These are phyloP conservation scores for Penicillium crystallinum DNA, from an alignment of 495 filamentous ascomycete species.

Conservation along the genomic window DNA sequence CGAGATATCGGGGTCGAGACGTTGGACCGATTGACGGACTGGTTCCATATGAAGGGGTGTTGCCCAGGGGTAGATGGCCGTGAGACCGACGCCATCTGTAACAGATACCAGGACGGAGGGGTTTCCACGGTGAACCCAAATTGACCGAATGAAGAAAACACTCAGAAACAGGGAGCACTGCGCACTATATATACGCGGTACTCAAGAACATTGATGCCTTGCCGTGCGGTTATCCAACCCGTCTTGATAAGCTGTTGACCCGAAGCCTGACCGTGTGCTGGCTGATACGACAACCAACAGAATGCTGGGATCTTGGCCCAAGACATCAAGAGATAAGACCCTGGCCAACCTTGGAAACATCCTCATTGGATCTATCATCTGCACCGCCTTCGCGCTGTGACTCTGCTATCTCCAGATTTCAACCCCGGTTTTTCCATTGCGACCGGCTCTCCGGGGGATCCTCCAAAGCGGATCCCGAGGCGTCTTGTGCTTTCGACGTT, in stretches of 20 bases:
- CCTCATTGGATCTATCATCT: slow-evolving; percentile 1
- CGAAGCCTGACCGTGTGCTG: slow-evolving; percentile 5
- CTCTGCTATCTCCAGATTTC: slow-evolving; percentile 22
- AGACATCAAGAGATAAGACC: slow-evolving; percentile 7
- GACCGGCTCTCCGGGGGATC: slow-evolving; percentile 11
- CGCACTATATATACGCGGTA: slow-evolving; percentile 9
- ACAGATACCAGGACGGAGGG: neutral
- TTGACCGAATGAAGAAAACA: neutral
- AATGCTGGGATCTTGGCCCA: neutral
- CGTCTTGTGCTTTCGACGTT: neutral
- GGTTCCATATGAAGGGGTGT: slow-evolving; percentile 11
- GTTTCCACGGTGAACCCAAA: neutral
- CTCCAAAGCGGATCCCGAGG: slow-evolving; percentile 1
- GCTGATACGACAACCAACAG: slow-evolving; percentile 8
- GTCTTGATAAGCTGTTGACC: slow-evolving; percentile 20
- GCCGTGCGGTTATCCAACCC: slow-evolving; percentile 12
- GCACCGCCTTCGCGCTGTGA: slow-evolving; percentile 2
- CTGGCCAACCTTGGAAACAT: neutral
- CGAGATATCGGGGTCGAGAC: slow-evolving; percentile 2
- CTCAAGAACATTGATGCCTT: neutral
- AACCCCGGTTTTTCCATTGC: slow-evolving; percentile 12
- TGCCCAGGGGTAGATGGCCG: slow-evolving; percentile 4
- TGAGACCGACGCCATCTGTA: slow-evolving; percentile 11
- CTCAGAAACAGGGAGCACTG: neutral
- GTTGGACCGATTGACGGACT: neutral